phyloP scores from a whole-genome alignment of 1,284 basidiomycete genomes.

The Phylloboletellus chloephorus region DNA sequence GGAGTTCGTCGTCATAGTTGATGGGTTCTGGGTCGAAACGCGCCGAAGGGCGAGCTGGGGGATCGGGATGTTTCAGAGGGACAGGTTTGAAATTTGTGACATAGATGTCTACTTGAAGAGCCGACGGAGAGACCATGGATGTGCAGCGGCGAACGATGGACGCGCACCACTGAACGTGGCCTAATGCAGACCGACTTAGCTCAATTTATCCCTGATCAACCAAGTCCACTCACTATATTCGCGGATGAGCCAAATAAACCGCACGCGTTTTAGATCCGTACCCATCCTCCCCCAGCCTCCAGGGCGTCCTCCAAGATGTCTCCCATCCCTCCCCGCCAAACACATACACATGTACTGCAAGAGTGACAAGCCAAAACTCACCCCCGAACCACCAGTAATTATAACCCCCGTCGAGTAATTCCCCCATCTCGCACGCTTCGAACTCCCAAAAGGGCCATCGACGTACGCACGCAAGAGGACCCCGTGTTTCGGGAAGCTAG shows the following conservation, averaged over 20 bases:
- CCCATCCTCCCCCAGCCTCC: slow-evolving; percentile 41
- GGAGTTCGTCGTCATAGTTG: slow-evolving; percentile 25
- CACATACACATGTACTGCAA: slow-evolving; percentile 67
- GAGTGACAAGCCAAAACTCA: slow-evolving; percentile 71
- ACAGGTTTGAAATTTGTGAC: slow-evolving; percentile 54
- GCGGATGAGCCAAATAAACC: slow-evolving; percentile 82
- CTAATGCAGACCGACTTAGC: slow-evolving; percentile 33
- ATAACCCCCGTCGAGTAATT: slow-evolving; percentile 62
- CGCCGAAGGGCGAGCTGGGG: slow-evolving; percentile 1
- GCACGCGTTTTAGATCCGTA: slow-evolving; percentile 54
- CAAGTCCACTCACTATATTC: slow-evolving; percentile 61
- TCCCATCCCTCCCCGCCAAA: slow-evolving; percentile 52
- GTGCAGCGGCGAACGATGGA: slow-evolving; percentile 64
- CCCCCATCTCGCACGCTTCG: slow-evolving; percentile 62
- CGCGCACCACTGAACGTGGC: slow-evolving; percentile 83
- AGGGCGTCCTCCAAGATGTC: slow-evolving; percentile 38
- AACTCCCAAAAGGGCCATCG: slow-evolving; percentile 79
- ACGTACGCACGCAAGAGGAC: slow-evolving; percentile 62
- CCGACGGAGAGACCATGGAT: slow-evolving; percentile 50
- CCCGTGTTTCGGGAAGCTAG: slow-evolving; percentile 39
- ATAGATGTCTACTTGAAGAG: slow-evolving; percentile 75
- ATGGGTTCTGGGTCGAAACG: slow-evolving; percentile 2
- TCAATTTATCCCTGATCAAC: background rate
- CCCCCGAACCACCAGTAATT: slow-evolving; percentile 76
- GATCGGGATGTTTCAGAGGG: slow-evolving; percentile 6